A percentile compares a stretch with the other conserved stretches of the same genome.
phyloP scores from a whole-genome alignment of 208 protist genomes.

The Leishmania martiniquensis region DNA sequence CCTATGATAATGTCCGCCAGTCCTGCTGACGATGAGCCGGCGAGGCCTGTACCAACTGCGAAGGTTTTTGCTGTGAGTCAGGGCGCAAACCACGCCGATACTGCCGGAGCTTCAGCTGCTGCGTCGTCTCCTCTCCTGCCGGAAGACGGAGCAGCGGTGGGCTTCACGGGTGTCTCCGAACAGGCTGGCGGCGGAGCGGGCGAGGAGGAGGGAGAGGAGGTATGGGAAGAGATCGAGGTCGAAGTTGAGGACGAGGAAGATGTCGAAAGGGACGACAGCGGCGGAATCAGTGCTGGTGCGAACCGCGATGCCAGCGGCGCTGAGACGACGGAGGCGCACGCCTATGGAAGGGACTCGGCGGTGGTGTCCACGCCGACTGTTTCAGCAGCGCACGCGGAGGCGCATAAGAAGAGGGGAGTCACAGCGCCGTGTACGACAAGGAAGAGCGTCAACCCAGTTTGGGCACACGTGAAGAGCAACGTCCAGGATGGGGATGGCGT shows the following conservation, averaged over 20 bases:
- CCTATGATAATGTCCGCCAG: not conserved
- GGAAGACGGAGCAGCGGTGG: no score
- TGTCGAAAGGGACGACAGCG: not conserved
- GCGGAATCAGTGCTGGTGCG: not conserved
- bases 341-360: not conserved
- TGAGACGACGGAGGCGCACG: not conserved
- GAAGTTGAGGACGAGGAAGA: constrained; percentile 18
- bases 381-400: not conserved
- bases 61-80: not conserved
- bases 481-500: not conserved
- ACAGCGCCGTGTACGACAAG: not conserved
- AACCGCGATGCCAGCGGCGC: not conserved
- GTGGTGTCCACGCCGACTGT: not conserved
- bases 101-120: not conserved
- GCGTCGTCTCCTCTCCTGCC: not conserved
- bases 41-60: not conserved
- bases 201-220: not conserved
- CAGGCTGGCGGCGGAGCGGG: not conserved
- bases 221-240: constrained; percentile 28
- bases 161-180: not conserved
- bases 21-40: not conserved
- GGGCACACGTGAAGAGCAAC: constrained; percentile 4
- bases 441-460: constrained; percentile 4
- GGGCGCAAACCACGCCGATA: not conserved
- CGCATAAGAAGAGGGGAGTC: not conserved